These are phyloP conservation scores for Vitis amurensis DNA, from an alignment of 164 flowering plant genomes.

Conservation along the genomic window DNA sequence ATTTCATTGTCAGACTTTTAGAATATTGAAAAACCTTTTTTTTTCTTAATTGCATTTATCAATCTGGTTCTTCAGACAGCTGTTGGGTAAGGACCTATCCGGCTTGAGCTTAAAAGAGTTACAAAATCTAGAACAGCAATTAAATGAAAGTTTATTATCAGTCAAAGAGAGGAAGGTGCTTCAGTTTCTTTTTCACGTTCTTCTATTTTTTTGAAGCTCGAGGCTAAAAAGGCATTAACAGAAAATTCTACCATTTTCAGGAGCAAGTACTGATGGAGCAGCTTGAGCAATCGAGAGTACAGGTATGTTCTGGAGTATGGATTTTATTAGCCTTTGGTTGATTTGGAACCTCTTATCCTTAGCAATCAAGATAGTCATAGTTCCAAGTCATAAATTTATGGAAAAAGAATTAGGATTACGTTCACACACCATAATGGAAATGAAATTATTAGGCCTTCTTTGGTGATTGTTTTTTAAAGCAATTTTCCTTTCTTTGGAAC, in stretches of 20 bases:
- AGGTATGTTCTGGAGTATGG: slow-evolving; percentile 38
- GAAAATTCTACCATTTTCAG: slow-evolving; percentile 36
- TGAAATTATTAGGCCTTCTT: too few species aligned
- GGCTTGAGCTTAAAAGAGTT: slow-evolving; percentile 69
- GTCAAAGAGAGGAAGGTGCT: slow-evolving; percentile 75
- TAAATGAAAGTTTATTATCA: slow-evolving; percentile 57
- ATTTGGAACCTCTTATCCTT: neutral
- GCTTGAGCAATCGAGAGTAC: slow-evolving; percentile 61
- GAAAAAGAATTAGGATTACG: too few species aligned
- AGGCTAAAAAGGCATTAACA: neutral
- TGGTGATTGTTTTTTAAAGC: too few species aligned
- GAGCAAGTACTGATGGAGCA: slow-evolving; percentile 72
- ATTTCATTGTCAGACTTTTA: neutral
- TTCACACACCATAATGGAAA: too few species aligned
- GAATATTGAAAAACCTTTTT: neutral
- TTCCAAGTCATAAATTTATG: neutral
- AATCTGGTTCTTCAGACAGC: slow-evolving; percentile 35
- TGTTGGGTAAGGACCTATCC: slow-evolving; percentile 67
- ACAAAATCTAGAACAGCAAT: slow-evolving; percentile 67
- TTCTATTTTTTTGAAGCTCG: neutral
- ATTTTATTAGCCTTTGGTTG: neutral
- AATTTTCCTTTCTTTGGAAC: too few species aligned
- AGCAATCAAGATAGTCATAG: neutral
- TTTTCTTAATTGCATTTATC: neutral
- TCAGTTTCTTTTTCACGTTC: neutral